These are phyloP conservation scores for Colletotrichum sp. DNA, from an alignment of 2,329 filamentous ascomycete species.

Conservation along the genomic window DNA sequence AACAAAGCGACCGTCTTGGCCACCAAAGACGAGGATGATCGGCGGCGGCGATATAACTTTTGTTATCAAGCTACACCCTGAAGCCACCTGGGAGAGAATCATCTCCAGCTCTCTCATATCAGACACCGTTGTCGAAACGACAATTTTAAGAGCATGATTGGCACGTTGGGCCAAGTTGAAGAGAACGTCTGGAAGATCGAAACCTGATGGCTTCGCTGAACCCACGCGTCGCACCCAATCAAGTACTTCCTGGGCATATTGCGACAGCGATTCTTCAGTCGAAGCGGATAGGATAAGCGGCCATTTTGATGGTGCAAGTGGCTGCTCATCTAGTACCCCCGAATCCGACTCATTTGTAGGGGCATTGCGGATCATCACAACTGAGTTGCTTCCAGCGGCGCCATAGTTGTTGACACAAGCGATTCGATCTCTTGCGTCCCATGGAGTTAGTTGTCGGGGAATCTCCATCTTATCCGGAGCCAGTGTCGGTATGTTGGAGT, in stretches of 20 bases:
- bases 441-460: neutral
- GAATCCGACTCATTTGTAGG: neutral
- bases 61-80: neutral
- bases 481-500: conserved; percentile 21
- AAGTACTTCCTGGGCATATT: neutral
- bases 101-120: neutral
- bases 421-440: neutral
- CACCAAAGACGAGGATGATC: conserved; percentile 41
- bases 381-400: conserved; percentile 30
- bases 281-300: neutral
- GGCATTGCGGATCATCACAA: conserved; percentile 33
- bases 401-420: conserved; percentile 42
- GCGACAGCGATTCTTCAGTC: neutral
- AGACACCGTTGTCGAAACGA: neutral
- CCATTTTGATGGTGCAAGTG: neutral
- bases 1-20: conserved; percentile 30
- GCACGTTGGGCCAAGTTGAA: neutral
- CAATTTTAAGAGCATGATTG: neutral
- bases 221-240: neutral
- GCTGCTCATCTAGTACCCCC: neutral
- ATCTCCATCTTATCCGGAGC: neutral
- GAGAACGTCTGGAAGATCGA: neutral
- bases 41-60: neutral
- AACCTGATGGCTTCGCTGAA: neutral
- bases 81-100: neutral